Evolutionary conservation across 2,329 filamentous ascomycete species (phyloP).

Genomic region (Epichloe brachyelytri): DNA sequence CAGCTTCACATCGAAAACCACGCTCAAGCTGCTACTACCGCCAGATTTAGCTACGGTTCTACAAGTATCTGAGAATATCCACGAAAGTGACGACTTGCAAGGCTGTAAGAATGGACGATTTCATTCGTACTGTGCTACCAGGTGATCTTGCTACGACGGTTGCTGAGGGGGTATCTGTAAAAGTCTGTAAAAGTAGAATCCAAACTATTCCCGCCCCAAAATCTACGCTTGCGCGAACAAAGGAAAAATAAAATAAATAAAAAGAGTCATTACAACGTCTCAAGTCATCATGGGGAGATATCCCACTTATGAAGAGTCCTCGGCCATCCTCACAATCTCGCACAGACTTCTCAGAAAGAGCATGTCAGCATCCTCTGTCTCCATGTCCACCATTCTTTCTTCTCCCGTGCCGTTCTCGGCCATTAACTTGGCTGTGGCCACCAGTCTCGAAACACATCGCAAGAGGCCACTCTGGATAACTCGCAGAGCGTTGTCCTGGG

Average conservation of each 20-base stretch:
- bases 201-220: not conserved
- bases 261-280: not conserved
- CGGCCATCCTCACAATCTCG: conserved; percentile 27
- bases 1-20: no score
- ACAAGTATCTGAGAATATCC: no score
- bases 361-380: conserved; percentile 21
- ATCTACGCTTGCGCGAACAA: not conserved
- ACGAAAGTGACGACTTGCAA: no score
- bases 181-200: not conserved
- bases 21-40: no score
- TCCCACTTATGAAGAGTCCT: conserved; percentile 13
- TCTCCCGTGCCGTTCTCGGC: conserved; percentile 16
- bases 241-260: not conserved
- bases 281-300: not conserved
- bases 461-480: conserved; percentile 37
- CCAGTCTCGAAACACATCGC: conserved; percentile 36
- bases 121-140: no score
- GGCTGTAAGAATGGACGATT: no score
- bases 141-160: not conserved
- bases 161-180: not conserved
- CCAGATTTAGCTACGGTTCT: no score
- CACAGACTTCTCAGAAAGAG: conserved; percentile 28
- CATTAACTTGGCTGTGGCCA: conserved; percentile 33
- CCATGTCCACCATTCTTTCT: conserved; percentile 18
- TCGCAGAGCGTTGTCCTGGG: conserved; percentile 23